Conservation (phyloP, 176 grass and related monocot species). For the Aegilops sharonensis region DNA sequence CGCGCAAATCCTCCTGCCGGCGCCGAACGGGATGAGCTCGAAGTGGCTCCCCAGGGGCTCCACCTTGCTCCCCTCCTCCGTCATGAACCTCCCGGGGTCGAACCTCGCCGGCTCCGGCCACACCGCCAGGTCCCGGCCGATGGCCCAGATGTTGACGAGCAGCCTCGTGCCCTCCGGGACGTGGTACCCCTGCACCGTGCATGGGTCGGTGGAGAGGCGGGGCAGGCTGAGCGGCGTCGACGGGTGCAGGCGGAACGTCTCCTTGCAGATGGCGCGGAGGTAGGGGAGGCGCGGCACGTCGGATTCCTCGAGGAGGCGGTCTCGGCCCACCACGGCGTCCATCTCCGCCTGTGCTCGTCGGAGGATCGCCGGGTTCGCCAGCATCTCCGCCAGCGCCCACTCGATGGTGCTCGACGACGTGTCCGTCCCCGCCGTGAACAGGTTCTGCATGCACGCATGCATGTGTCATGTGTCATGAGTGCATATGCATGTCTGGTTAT, state of each 20-base stretch:
- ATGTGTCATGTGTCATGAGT: background rate
- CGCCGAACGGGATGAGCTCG: conserved; percentile 11
- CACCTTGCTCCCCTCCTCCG: background rate
- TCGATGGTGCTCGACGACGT: background rate
- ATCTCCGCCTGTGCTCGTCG: background rate
- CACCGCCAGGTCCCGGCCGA: background rate
- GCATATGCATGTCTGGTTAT: no score
- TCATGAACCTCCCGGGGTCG: background rate
- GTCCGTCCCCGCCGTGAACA: conserved; percentile 4
- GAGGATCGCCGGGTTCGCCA: background rate
- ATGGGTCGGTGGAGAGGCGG: background rate
- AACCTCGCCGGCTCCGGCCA: background rate
- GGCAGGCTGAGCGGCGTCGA: background rate
- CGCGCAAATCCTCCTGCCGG: background rate
- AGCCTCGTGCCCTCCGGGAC: background rate
- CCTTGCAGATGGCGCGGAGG: background rate
- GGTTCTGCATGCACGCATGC: background rate
- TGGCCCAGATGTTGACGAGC: conserved; percentile 10
- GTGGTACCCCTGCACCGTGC: background rate
- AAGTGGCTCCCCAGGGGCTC: background rate
- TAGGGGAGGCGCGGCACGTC: background rate
- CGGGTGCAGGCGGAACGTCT: background rate
- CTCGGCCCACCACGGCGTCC: background rate
- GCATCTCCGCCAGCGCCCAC: background rate
- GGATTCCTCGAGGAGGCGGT: background rate